A percentile compares a stretch with the other conserved stretches of the same genome.
Evolutionary conservation across 441 rosid genomes (phyloP).

Genomic region (Kokia cookei): DNA sequence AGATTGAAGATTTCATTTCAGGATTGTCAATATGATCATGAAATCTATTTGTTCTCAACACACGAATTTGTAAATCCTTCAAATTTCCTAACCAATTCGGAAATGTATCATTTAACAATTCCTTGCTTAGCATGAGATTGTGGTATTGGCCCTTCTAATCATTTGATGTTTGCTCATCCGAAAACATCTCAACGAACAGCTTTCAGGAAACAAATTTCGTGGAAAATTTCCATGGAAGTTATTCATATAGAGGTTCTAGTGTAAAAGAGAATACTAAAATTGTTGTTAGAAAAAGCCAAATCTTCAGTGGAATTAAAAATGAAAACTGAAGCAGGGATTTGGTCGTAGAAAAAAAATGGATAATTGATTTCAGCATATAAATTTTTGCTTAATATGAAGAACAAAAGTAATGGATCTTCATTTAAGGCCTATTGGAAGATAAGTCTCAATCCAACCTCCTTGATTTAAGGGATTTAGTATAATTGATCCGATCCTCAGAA

Average conservation of each 20-base stretch:
- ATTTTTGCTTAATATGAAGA: too few species aligned
- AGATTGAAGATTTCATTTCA: background rate
- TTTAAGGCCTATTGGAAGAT: too few species aligned
- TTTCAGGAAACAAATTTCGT: background rate
- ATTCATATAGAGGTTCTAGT: slow-evolving; percentile 11
- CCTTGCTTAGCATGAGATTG: background rate
- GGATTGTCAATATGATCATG: background rate
- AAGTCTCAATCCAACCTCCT: too few species aligned
- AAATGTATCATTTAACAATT: slow-evolving; percentile 14
- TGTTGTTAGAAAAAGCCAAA: too few species aligned
- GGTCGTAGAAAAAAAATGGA: too few species aligned
- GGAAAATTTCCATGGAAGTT: slow-evolving; percentile 7
- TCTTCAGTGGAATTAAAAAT: too few species aligned
- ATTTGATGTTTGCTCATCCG: background rate
- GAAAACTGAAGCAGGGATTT: too few species aligned
- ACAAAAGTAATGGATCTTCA: too few species aligned
- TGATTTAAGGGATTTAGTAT: too few species aligned
- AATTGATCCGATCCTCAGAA: too few species aligned
- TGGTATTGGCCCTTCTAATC: slow-evolving; percentile 6
- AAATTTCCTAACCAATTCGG: background rate
- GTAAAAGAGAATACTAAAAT: background rate
- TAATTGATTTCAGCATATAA: too few species aligned
- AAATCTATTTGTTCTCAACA: background rate
- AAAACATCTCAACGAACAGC: background rate
- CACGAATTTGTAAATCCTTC: background rate